Percentiles rank a stretch among this genome's conserved stretches.
These are phyloP conservation scores for Gossypium laxum DNA, from an alignment of 441 rosid genomes.

Conservation along the genomic window DNA sequence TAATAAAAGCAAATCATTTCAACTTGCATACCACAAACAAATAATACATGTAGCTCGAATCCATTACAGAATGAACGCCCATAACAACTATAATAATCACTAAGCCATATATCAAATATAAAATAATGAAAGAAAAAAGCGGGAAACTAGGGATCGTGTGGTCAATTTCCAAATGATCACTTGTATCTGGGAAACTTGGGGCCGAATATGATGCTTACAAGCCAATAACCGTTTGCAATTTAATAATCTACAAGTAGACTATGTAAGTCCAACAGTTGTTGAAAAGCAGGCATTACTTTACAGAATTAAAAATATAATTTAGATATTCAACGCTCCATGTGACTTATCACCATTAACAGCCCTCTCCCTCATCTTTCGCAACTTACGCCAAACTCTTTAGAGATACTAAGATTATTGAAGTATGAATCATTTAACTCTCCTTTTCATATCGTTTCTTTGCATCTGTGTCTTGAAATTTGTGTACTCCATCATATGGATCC, in stretches of 20 bases:
- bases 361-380: not conserved
- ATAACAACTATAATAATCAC: too few species aligned
- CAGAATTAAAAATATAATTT: not conserved
- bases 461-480: conserved; percentile 1
- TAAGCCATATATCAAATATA: too few species aligned
- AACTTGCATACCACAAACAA: too few species aligned
- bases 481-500: conserved; percentile 27
- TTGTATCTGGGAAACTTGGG: too few species aligned
- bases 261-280: not conserved
- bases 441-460: not conserved
- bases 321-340: not conserved
- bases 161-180: too few species aligned
- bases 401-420: not conserved
- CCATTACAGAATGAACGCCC: too few species aligned
- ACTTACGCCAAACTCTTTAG: not conserved
- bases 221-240: not conserved
- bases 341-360: not conserved
- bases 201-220: not conserved
- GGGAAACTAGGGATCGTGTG: too few species aligned
- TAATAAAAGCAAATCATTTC: too few species aligned
- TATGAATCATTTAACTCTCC: not conserved
- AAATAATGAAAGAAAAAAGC: too few species aligned
- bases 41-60: too few species aligned
- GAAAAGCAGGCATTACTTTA: not conserved
- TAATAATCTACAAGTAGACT: not conserved